phyloP scores from a whole-genome alignment of 2,329 filamentous ascomycete genomes.

The Leptographium wingfieldii region DNA sequence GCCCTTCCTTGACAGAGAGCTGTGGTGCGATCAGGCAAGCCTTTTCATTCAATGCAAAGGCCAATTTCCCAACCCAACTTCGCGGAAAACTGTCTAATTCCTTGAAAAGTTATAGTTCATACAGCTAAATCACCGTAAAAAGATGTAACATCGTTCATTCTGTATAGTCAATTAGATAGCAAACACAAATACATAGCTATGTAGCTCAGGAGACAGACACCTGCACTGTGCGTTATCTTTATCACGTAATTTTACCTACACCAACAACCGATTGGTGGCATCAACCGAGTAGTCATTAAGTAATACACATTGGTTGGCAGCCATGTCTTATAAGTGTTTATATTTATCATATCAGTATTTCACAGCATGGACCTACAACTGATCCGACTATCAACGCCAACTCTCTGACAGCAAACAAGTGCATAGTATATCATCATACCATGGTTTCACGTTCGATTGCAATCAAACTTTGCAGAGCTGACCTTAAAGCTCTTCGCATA shows the following conservation, averaged over 20 bases:
- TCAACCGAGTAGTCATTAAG: not conserved
- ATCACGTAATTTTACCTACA: not conserved
- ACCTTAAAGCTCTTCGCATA: not conserved
- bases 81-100: too few relatives aligned
- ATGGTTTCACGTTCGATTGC: not conserved
- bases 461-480: not conserved
- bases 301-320: not conserved
- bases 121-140: too few relatives aligned
- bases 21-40: too few relatives aligned
- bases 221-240: not conserved
- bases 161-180: too few relatives aligned
- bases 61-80: too few relatives aligned
- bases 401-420: too few relatives aligned
- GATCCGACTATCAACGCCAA: not conserved
- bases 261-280: not conserved
- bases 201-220: not conserved
- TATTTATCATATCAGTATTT: not conserved
- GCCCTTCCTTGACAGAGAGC: too few relatives aligned
- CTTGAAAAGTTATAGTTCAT: too few relatives aligned
- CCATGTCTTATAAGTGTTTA: not conserved
- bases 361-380: not conserved
- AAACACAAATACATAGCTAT: too few relatives aligned
- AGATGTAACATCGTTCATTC: too few relatives aligned
- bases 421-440: too few relatives aligned
- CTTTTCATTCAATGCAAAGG: too few relatives aligned